phyloP scores from a whole-genome alignment of 495 filamentous ascomycete genomes.

The Tricharina praecox region DNA sequence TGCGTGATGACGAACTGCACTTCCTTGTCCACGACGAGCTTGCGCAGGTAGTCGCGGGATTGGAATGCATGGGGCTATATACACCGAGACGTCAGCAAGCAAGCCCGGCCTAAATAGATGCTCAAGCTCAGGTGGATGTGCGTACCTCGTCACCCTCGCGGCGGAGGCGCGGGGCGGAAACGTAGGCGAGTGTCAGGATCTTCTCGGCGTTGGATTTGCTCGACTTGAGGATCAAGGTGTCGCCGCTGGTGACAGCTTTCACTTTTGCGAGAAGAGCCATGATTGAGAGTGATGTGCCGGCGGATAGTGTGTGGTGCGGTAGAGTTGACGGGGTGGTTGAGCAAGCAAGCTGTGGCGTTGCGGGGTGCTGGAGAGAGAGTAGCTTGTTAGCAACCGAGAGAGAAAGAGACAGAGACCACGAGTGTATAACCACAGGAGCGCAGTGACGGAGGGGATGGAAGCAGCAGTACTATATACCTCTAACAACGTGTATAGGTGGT shows the following conservation, averaged over 20 bases:
- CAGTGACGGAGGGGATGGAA: no score
- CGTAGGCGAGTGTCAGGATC: slow-evolving; percentile 74
- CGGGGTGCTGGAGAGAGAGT: no score
- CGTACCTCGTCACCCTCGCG: slow-evolving; percentile 75
- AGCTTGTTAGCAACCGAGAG: no score
- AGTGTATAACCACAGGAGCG: no score
- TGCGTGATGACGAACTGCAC: slow-evolving; percentile 72
- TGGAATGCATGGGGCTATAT: slow-evolving; percentile 66
- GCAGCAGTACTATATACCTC: no score
- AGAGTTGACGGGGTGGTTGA: no score
- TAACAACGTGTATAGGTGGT: no score
- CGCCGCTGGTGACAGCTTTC: slow-evolving; percentile 84
- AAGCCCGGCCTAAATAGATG: not conserved
- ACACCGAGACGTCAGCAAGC: not conserved
- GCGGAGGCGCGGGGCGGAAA: slow-evolving; percentile 68
- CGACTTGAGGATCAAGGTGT: slow-evolving; percentile 64
- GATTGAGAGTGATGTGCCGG: not conserved
- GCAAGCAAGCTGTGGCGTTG: no score
- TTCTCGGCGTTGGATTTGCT: slow-evolving; percentile 67
- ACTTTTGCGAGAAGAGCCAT: slow-evolving; percentile 49
- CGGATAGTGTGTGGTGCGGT: slow-evolving; percentile 4
- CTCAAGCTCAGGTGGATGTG: not conserved
- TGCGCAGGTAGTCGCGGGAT: slow-evolving; percentile 79
- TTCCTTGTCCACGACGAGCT: slow-evolving; percentile 65
- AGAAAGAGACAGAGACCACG: no score